These are phyloP conservation scores for Symbiodinium natans DNA, from an alignment of 73 alveolate species.

Conservation along the genomic window DNA sequence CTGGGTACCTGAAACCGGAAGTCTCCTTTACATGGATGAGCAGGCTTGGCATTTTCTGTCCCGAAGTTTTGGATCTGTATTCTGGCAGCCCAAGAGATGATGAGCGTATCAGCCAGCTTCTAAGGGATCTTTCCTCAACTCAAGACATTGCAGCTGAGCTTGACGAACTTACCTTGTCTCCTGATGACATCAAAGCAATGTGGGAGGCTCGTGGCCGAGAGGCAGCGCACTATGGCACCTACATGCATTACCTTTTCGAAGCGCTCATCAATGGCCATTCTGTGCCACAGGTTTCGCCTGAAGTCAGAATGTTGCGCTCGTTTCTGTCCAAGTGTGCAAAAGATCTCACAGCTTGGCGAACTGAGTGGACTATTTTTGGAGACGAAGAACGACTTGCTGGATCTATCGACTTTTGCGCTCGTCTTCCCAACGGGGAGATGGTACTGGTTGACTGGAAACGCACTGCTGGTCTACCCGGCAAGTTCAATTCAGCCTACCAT, in stretches of 20 bases:
- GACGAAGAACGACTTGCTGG: slow-evolving; percentile 38
- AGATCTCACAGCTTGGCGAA: neutral
- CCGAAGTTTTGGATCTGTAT: neutral
- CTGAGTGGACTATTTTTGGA: slow-evolving; percentile 45
- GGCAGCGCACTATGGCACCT: slow-evolving; percentile 35
- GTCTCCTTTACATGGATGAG: neutral
- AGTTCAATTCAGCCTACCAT: neutral
- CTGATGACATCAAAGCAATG: neutral
- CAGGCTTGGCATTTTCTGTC: neutral
- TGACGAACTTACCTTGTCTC: neutral
- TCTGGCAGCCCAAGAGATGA: slow-evolving; percentile 7
- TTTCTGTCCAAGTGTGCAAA: neutral
- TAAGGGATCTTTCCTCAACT: neutral
- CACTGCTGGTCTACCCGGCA: neutral
- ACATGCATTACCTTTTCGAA: slow-evolving; percentile 39
- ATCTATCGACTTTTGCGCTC: slow-evolving; percentile 24
- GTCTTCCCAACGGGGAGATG: neutral
- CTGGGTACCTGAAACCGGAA: neutral
- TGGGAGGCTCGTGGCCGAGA: neutral
- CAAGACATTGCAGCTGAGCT: neutral
- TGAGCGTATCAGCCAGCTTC: neutral
- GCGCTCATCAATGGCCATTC: neutral
- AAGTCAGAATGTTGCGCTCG: neutral
- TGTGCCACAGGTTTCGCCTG: neutral
- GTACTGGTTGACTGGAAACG: slow-evolving; percentile 46